A percentile compares a stretch with the other conserved stretches of the same genome.
Conservation (phyloP, 2,329 filamentous ascomycete species). For the Arthroderma sp. region DNA sequence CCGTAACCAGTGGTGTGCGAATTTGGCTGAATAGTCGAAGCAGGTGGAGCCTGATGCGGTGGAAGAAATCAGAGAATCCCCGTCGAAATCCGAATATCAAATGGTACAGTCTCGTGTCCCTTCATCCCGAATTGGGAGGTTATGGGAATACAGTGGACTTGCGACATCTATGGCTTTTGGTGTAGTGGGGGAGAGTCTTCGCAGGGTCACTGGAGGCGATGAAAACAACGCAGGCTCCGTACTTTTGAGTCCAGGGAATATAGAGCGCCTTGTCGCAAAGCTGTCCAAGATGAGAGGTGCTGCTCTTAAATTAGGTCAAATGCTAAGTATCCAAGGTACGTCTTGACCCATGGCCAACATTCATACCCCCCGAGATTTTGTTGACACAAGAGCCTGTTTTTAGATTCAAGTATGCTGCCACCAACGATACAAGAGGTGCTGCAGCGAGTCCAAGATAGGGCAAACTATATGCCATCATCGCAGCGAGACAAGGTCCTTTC, state of each 20-base stretch:
- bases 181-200: constrained; percentile 71
- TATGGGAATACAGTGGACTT: constrained; percentile 91
- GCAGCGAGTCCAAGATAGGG: constrained; percentile 87
- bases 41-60: too few species aligned
- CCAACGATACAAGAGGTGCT: constrained; percentile 75
- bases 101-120: constrained; percentile 85
- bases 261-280: constrained; percentile 85
- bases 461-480: constrained; percentile 94
- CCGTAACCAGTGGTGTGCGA: too few species aligned
- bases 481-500: constrained; percentile 76
- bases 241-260: constrained; percentile 76
- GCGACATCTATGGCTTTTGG: constrained; percentile 93
- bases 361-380: not conserved
- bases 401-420: constrained; percentile 85
- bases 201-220: constrained; percentile 59
- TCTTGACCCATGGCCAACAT: too few species aligned
- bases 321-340: constrained; percentile 82
- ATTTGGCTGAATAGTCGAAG: too few species aligned
- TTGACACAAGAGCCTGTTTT: not conserved
- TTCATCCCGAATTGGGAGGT: constrained; percentile 66
- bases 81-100: constrained; percentile 37
- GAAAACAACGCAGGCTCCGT: constrained; percentile 50
- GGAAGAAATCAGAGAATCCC: not conserved
- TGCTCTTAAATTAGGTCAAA: constrained; percentile 91
- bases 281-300: constrained; percentile 93